phyloP scores from a whole-genome alignment of 2,329 filamentous ascomycete genomes.

The Cercospora citrullina region DNA sequence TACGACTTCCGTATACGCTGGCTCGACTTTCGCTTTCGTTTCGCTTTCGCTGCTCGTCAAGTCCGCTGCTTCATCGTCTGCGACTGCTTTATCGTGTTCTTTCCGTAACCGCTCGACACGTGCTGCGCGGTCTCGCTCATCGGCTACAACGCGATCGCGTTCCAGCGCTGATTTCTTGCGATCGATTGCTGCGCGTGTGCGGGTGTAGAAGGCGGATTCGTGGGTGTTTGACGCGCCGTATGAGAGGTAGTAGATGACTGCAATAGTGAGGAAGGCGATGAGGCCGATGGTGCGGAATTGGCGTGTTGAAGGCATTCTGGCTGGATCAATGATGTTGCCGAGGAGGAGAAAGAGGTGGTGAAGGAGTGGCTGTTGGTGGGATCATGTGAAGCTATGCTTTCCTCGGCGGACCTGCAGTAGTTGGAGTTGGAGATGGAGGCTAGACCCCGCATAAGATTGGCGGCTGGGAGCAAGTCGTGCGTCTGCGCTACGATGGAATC shows the following conservation, averaged over 20 bases:
- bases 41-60: slow-evolving; percentile 31
- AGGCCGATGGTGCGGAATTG: slow-evolving; percentile 68
- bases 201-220: slow-evolving; percentile 58
- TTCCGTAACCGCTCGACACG: slow-evolving; percentile 35
- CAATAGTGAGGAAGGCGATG: slow-evolving; percentile 62
- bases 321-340: neutral
- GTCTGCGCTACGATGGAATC: neutral
- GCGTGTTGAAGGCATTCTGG: slow-evolving; percentile 66
- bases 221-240: slow-evolving; percentile 57
- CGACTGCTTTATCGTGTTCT: slow-evolving; percentile 36
- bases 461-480: neutral
- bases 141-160: slow-evolving; percentile 34
- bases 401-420: neutral
- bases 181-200: slow-evolving; percentile 57
- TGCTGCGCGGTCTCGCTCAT: slow-evolving; percentile 32
- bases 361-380: neutral
- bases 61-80: slow-evolving; percentile 16
- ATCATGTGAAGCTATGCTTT: neutral
- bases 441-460: neutral
- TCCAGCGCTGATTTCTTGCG: slow-evolving; percentile 43
- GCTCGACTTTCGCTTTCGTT: neutral
- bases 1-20: slow-evolving; percentile 54
- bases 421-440: neutral
- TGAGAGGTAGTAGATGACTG: slow-evolving; percentile 73
- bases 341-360: neutral